phyloP scores from a whole-genome alignment of 495 filamentous ascomycete species.

The Lophiostoma macrostomum region DNA sequence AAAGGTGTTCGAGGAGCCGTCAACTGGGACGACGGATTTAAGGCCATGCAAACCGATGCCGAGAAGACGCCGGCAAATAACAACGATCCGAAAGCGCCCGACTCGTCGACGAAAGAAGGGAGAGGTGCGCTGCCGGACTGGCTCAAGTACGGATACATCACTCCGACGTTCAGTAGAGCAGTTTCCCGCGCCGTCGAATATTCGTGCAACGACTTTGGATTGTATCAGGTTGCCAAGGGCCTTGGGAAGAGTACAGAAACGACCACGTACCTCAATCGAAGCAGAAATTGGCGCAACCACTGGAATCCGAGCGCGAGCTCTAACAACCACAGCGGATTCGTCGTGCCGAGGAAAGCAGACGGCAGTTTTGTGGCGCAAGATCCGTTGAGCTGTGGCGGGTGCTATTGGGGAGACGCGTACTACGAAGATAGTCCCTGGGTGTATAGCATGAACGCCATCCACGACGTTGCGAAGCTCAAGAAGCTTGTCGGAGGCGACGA shows the following conservation, averaged over 20 bases:
- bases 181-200: conserved; percentile 70
- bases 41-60: conserved; percentile 68
- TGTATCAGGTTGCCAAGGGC: conserved; percentile 59
- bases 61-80: conserved; percentile 60
- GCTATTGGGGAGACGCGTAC: conserved; percentile 64
- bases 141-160: conserved; percentile 62
- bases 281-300: conserved; percentile 69
- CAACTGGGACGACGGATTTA: conserved; percentile 67
- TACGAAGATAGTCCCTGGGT: conserved; percentile 68
- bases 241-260: conserved; percentile 52
- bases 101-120: conserved; percentile 67
- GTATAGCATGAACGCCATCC: conserved; percentile 66
- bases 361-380: conserved; percentile 57
- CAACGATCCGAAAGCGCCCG: conserved; percentile 56
- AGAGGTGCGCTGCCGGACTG: conserved; percentile 70
- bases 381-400: conserved; percentile 61
- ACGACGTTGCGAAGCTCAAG: conserved; percentile 63
- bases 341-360: conserved; percentile 55
- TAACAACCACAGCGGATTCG: conserved; percentile 60
- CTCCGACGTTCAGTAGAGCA: conserved; percentile 57
- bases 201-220: conserved; percentile 60
- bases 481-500: conserved; percentile 54
- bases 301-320: conserved; percentile 60
- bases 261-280: conserved; percentile 60
- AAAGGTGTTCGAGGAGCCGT: conserved; percentile 64